Base-by-base conservation (phyloP, 2,329 filamentous ascomycete species). In the Sphaerulina populicola region DNA sequence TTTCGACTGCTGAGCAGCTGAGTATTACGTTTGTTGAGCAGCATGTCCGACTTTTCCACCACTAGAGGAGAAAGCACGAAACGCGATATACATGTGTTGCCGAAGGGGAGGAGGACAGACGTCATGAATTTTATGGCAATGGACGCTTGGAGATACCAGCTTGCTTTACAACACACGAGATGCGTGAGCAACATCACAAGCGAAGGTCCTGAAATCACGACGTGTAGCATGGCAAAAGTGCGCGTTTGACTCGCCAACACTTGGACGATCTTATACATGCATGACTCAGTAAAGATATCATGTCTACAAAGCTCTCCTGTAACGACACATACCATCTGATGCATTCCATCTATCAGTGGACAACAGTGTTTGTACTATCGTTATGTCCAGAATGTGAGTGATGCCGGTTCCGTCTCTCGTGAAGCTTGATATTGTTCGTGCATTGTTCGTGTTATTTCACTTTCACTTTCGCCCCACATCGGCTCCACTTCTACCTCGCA, bases 21-120 rank as follows among this genome's bases (percentile, higher is more conserved):
- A 86, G 85, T 49, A 94, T 97, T 64, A 89, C 85, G 40, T 96
- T 97, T 72, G 86, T 97, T 35, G 89, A 98, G 78, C 93, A 98
- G 77, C 88, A 85, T 68, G 85, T 86, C 53, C 82, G 93, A 62
- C 78, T 97, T 59, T 97, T 97, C 83, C 91, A 96, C 72, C 91
- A 97, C 73, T 97, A 85, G 48, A 23, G 5, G 23, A 7, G 23
- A 7, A 14, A 9, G 11, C 23, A 27, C 4, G 23, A 9, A 38
- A 14, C 10, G 14, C 8, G 30, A 12, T 43, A 18, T 36, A 42
- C 39, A 43, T 36, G 29, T 30, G 14, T 36, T 8, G 38, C 35
- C 15, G 18, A 6, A 30, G 14, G 2, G 9, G n/a, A 3, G 39
- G 31, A 53, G 27, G 39, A 27, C 35, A 44, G 14, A 36, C 15